Conservation (phyloP, 805 yeast species). For the Clavispora vitiphila region DNA sequence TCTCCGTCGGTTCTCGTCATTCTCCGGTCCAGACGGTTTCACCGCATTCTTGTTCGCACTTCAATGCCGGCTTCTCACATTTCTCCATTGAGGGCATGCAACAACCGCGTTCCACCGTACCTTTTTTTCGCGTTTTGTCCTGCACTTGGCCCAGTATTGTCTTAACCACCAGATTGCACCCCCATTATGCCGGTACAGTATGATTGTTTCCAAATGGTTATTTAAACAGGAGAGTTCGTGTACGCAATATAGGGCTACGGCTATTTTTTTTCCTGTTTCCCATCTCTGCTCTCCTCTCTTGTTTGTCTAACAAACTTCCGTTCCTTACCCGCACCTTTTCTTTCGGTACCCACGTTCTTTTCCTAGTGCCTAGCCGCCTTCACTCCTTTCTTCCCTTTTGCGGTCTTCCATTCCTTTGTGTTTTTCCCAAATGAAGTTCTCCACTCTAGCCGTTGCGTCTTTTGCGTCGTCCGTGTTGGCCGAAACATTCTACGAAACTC, state of each 20-base stretch:
- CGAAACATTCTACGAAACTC: slow-evolving; percentile 23
- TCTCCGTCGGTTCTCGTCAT: too few species aligned
- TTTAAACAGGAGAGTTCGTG: background rate
- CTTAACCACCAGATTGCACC: background rate
- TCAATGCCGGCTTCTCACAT: background rate
- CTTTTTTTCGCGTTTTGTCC: background rate
- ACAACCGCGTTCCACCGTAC: background rate
- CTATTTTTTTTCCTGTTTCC: background rate
- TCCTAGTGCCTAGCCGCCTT: background rate
- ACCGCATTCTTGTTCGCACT: background rate
- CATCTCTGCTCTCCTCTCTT: background rate
- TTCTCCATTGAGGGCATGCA: background rate
- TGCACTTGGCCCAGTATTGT: background rate
- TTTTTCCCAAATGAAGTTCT: slow-evolving; percentile 5
- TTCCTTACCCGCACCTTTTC: background rate
- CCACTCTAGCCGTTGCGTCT: slow-evolving; percentile 14
- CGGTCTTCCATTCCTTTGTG: background rate
- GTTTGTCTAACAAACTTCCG: background rate
- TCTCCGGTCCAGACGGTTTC: background rate
- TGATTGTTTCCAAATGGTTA: background rate
- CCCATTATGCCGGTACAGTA: background rate
- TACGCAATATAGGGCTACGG: background rate
- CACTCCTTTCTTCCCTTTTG: background rate
- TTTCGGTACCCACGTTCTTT: background rate
- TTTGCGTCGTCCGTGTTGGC: slow-evolving; percentile 20